phyloP scores from a whole-genome alignment of 495 filamentous ascomycete genomes.

The Lepidopterella palustris region DNA sequence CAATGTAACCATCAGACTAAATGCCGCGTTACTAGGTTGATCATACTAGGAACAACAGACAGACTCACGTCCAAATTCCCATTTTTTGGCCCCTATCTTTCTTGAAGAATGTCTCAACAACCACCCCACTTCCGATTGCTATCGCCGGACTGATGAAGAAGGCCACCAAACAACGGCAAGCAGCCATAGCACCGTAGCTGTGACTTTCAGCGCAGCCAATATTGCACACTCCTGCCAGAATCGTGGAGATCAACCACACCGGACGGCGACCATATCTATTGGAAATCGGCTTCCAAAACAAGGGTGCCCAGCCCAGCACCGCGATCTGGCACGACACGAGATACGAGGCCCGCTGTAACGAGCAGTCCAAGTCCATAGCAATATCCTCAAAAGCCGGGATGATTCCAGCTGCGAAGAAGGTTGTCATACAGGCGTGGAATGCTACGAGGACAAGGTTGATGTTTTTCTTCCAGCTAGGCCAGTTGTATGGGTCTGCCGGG shows the following conservation, averaged over 20 bases:
- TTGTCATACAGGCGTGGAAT: slow-evolving; percentile 52
- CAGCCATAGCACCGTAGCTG: slow-evolving; percentile 40
- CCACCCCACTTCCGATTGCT: slow-evolving; percentile 49
- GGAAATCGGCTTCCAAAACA: slow-evolving; percentile 53
- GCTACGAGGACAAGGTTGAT: slow-evolving; percentile 48
- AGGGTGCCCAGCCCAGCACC: slow-evolving; percentile 43
- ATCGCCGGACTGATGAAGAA: slow-evolving; percentile 51
- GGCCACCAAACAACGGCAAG: slow-evolving; percentile 45
- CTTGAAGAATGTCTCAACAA: slow-evolving; percentile 31
- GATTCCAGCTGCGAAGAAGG: slow-evolving; percentile 49
- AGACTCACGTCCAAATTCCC: slow-evolving; percentile 51
- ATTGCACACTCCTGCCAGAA: slow-evolving; percentile 43
- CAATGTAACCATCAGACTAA: slow-evolving; percentile 46
- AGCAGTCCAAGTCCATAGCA: slow-evolving; percentile 38
- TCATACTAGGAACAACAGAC: no score
- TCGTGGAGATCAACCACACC: slow-evolving; percentile 45
- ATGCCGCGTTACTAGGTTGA: no score
- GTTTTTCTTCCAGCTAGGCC: slow-evolving; percentile 54
- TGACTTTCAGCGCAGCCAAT: slow-evolving; percentile 42
- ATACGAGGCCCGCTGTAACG: slow-evolving; percentile 43
- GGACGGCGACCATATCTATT: slow-evolving; percentile 51
- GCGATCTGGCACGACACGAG: slow-evolving; percentile 48
- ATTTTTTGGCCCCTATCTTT: slow-evolving; percentile 39
- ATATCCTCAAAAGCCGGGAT: slow-evolving; percentile 49
- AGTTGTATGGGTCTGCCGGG: slow-evolving; percentile 52